Percentiles rank a stretch among this genome's conserved stretches.
phyloP scores from a whole-genome alignment of 768 basidiomycete genomes.

The Lentinula guzmanii region DNA sequence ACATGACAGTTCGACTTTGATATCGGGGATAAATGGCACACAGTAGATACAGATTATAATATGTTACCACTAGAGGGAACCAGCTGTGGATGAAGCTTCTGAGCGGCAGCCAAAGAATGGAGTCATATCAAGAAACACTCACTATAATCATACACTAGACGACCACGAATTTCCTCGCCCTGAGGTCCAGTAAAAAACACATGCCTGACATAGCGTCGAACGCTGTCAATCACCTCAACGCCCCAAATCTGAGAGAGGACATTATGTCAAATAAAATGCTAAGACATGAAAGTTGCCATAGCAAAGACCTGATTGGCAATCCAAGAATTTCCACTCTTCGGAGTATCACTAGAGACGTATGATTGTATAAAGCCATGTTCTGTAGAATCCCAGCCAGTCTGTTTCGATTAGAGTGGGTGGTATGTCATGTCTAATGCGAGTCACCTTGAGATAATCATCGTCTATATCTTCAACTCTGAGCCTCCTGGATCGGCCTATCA shows the following conservation, averaged over 20 bases:
- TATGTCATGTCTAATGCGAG: not conserved
- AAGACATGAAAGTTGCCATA: not conserved
- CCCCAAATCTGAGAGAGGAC: conserved; percentile 47
- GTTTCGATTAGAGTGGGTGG: conserved; percentile 3
- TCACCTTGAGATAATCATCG: conserved; percentile 31
- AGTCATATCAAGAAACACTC: conserved; percentile 17
- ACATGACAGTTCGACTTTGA: too few species aligned
- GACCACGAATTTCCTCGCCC: conserved; percentile 49
- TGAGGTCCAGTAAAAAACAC: conserved; percentile 58
- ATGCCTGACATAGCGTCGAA: conserved; percentile 55
- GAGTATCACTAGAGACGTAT: conserved; percentile 52
- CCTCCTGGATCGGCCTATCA: conserved; percentile 50
- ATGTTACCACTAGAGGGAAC: not conserved
- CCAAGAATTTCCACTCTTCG: conserved; percentile 58
- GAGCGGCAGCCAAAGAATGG: not conserved
- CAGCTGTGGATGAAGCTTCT: not conserved
- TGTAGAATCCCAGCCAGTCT: conserved; percentile 34
- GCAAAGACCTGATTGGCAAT: conserved; percentile 51
- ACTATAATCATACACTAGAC: conserved; percentile 67
- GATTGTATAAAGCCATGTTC: conserved; percentile 38
- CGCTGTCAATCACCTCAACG: conserved; percentile 50
- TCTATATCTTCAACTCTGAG: conserved; percentile 40
- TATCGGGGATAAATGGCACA: too few species aligned
- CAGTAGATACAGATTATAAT: too few species aligned
- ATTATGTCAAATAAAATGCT: not conserved